Evolutionary conservation across 2,329 filamentous ascomycete species (phyloP).

Genomic region (Fusarium coicis): DNA sequence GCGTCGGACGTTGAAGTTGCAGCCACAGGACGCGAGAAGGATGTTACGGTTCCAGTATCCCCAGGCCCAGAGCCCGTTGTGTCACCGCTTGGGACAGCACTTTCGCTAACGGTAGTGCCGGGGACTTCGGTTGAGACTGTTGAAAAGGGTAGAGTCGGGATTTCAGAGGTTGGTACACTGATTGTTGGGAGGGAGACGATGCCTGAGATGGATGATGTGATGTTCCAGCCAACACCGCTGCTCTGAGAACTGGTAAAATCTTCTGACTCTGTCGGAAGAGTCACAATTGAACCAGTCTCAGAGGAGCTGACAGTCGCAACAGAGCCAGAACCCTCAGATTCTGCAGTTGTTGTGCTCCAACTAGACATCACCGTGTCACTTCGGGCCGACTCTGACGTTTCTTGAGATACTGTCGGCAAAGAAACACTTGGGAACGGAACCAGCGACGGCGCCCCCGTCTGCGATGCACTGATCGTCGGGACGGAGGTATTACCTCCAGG

Average conservation of each 20-base stretch:
- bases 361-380: background rate
- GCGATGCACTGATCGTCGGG: slow-evolving; percentile 2
- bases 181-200: slow-evolving; percentile 16
- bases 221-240: background rate
- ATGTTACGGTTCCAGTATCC: slow-evolving; percentile 19
- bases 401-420: background rate
- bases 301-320: background rate
- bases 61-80: background rate
- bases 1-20: background rate
- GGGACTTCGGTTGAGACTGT: background rate
- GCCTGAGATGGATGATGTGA: slow-evolving; percentile 12
- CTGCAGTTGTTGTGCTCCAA: background rate
- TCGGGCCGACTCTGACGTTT: background rate
- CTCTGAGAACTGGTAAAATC: background rate
- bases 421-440: background rate
- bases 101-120: background rate
- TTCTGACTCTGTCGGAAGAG: background rate
- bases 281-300: background rate
- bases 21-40: slow-evolving; percentile 21
- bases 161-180: slow-evolving; percentile 13
- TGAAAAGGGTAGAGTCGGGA: background rate
- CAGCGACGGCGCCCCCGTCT: background rate
- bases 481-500: background rate
- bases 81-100: background rate
- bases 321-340: background rate